These are phyloP conservation scores for Hyphopichia fennica DNA, from an alignment of 1,139 yeast species.

Conservation along the genomic window DNA sequence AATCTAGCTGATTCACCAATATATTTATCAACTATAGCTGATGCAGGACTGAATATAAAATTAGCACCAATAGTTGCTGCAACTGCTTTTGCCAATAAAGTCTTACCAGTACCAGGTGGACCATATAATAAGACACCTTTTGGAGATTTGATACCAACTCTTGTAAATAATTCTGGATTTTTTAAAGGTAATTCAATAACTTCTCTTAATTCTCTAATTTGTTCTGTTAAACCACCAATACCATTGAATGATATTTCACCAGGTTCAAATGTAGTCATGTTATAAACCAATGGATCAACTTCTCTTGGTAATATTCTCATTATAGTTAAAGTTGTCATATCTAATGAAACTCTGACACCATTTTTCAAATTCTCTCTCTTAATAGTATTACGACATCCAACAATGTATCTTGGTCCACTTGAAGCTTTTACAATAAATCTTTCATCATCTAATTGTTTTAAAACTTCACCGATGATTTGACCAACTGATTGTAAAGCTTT, in stretches of 20 bases:
- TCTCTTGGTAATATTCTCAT: constrained; percentile 98
- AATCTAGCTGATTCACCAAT: constrained; percentile 97
- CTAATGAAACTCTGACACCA: constrained; percentile 95
- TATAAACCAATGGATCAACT: constrained; percentile 96
- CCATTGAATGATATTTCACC: constrained; percentile 95
- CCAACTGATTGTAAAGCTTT: constrained; percentile 97
- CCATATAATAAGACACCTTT: constrained; percentile 97
- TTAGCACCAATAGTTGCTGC: constrained; percentile 99
- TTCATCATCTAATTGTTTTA: constrained; percentile 94
- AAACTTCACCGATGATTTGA: constrained; percentile 95
- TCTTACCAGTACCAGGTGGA: constrained; percentile 99
- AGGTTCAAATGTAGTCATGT: constrained; percentile 97
- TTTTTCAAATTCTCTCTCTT: constrained; percentile 80
- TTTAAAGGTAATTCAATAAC: constrained; percentile 96
- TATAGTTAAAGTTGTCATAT: constrained; percentile 96
- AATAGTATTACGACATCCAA: constrained; percentile 94
- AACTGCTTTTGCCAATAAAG: constrained; percentile 93
- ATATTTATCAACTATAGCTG: constrained; percentile 97
- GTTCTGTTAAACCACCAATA: constrained; percentile 96
- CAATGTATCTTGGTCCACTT: constrained; percentile 96
- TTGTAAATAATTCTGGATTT: constrained; percentile 91
- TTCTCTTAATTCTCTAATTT: constrained; percentile 93
- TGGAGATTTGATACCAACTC: constrained; percentile 98
- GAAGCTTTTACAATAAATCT: constrained; percentile 96
- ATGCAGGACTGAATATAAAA: constrained; percentile 95